Conservation (phyloP, 140 eudicot genomes). For the Oenanthe javanica region DNA sequence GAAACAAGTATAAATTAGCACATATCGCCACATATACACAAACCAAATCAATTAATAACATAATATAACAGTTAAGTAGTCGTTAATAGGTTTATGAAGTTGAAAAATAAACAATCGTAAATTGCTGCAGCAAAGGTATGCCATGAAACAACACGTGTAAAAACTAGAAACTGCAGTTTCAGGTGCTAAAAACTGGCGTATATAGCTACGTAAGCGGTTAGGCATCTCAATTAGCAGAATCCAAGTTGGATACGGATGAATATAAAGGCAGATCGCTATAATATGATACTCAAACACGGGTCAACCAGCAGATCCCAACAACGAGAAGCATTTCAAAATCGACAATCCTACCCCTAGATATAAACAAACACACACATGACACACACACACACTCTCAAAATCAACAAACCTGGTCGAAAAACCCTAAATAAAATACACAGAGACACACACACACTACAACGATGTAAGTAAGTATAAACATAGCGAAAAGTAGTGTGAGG, state of each 20-base stretch:
- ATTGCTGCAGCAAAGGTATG: neutral
- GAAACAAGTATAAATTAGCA: neutral
- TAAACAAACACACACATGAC: neutral
- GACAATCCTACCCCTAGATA: neutral
- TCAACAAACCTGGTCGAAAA: too few species aligned
- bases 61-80: too few species aligned
- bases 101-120: neutral
- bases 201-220: constrained; percentile 8
- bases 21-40: neutral
- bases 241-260: constrained; percentile 9
- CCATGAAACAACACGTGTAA: neutral
- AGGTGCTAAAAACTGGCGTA: constrained; percentile 28
- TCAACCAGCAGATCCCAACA: too few species aligned
- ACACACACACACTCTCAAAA: neutral
- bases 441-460: too few species aligned
- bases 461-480: too few species aligned
- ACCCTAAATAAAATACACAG: too few species aligned
- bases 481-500: neutral
- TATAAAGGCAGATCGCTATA: constrained; percentile 15
- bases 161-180: neutral
- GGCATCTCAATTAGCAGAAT: constrained; percentile 19
- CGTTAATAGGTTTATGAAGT: neutral
- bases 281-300: neutral
- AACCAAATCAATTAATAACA: neutral
- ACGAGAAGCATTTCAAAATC: neutral